A percentile compares a stretch with the other conserved stretches of the same genome.
Conservation (phyloP, 2,329 filamentous ascomycete species). For the Penicillium olsonii region DNA sequence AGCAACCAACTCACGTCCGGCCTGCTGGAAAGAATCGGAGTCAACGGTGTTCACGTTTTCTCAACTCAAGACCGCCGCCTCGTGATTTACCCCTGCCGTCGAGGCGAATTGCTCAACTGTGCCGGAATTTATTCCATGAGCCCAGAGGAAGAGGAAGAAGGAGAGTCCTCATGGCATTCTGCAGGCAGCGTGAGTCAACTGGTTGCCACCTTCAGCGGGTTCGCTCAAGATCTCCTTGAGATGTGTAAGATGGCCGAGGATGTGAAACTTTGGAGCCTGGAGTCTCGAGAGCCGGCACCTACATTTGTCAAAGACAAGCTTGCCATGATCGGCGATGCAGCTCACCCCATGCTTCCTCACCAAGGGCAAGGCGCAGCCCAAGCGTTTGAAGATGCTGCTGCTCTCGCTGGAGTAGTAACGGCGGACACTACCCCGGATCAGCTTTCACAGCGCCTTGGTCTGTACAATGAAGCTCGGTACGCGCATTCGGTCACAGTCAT, state of each 20-base stretch:
- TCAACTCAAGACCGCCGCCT: background rate
- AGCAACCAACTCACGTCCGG: background rate
- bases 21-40: background rate
- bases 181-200: background rate
- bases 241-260: constrained; percentile 19
- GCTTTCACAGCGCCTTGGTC: background rate
- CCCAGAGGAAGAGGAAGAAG: background rate
- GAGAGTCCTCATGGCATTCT: background rate
- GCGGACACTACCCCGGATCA: constrained; percentile 10
- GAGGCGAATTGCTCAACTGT: background rate
- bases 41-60: background rate
- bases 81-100: background rate
- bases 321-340: constrained; percentile 24
- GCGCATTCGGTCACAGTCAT: constrained; percentile 22
- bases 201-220: background rate
- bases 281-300: constrained; percentile 10
- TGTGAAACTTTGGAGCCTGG: constrained; percentile 23
- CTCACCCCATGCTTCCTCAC: constrained; percentile 27
- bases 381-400: constrained; percentile 40
- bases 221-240: constrained; percentile 12
- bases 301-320: constrained; percentile 20
- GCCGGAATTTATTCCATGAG: background rate
- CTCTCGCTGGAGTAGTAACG: constrained; percentile 32
- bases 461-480: constrained; percentile 23
- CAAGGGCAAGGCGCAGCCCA: constrained; percentile 44